A percentile compares a stretch with the other conserved stretches of the same genome.
phyloP scores from a whole-genome alignment of 2,329 filamentous ascomycete species.

The Verticillium dahliae region DNA sequence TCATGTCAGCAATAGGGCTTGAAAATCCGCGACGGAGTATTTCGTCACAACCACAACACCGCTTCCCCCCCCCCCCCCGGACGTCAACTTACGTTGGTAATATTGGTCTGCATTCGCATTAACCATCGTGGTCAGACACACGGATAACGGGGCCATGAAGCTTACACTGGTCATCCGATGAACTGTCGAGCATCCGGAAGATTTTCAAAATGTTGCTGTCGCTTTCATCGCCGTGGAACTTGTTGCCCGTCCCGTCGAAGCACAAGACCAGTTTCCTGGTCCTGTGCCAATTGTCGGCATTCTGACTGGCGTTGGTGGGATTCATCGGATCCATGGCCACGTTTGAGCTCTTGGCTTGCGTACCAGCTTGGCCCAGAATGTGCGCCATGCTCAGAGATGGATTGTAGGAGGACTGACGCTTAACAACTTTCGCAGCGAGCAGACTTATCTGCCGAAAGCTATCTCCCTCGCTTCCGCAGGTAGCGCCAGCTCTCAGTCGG shows the following conservation, averaged over 20 bases:
- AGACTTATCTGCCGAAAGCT: background rate
- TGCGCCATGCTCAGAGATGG: background rate
- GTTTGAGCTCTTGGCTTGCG: background rate
- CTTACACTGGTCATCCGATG: conserved; percentile 51
- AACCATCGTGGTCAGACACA: background rate
- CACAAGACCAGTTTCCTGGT: conserved; percentile 48
- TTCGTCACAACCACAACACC: no score
- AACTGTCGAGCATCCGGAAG: conserved; percentile 62
- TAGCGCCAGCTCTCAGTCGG: background rate
- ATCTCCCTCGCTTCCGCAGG: background rate
- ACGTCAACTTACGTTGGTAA: conserved; percentile 47
- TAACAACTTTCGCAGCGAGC: background rate
- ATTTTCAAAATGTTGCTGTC: conserved; percentile 65
- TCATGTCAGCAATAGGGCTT: background rate
- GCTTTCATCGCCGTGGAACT: conserved; percentile 55
- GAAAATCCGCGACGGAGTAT: no score
- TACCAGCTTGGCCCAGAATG: background rate
- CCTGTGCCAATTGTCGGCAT: background rate
- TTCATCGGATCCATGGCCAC: background rate
- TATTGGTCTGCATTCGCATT: conserved; percentile 39
- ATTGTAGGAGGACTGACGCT: background rate
- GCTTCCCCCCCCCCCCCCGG: no score
- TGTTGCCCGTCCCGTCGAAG: conserved; percentile 59
- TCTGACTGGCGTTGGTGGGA: background rate
- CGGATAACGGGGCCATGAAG: background rate